Percentiles rank a stretch among this genome's conserved stretches.
phyloP scores from a whole-genome alignment of 495 filamentous ascomycete species.

The Aspergillus nidulans region DNA sequence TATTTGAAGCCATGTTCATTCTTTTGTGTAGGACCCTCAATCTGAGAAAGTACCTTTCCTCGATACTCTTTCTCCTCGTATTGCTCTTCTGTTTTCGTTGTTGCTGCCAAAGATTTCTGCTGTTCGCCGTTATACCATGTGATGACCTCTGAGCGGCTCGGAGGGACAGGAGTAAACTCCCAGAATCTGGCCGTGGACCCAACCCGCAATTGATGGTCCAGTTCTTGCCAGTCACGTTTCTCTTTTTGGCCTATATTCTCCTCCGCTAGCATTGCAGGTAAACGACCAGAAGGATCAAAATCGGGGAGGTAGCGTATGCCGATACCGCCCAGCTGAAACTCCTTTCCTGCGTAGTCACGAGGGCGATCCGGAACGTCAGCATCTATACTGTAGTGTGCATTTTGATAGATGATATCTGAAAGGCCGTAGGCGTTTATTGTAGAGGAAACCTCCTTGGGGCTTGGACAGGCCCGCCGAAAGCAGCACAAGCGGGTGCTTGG shows the following conservation, averaged over 20 bases:
- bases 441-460: conserved; percentile 23
- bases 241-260: conserved; percentile 43
- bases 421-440: conserved; percentile 32
- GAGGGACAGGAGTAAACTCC: conserved; percentile 55
- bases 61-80: conserved; percentile 14
- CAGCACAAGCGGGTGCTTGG: conserved; percentile 18
- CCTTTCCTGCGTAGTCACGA: conserved; percentile 82
- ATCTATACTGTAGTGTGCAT: conserved; percentile 84
- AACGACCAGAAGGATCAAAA: conserved; percentile 66
- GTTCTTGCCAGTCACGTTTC: conserved; percentile 43
- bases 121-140: conserved; percentile 56
- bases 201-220: conserved; percentile 45
- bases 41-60: conserved; percentile 63
- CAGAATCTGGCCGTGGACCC: conserved; percentile 27
- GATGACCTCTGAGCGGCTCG: conserved; percentile 65
- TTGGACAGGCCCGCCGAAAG: conserved; percentile 26
- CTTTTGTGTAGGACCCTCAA: conserved; percentile 84
- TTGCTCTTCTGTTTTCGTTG: conserved; percentile 1
- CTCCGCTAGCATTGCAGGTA: conserved; percentile 51
- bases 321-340: conserved; percentile 74
- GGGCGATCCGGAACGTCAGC: conserved; percentile 74
- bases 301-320: conserved; percentile 71
- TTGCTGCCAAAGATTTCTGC: conserved; percentile 2
- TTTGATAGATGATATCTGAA: conserved; percentile 69
- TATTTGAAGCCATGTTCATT: conserved; percentile 82